Evolutionary conservation across 148 eudicot species (phyloP), one percentile per base, ranked within the genome.

Genomic region (Chenopodium berlandieri): DNA sequence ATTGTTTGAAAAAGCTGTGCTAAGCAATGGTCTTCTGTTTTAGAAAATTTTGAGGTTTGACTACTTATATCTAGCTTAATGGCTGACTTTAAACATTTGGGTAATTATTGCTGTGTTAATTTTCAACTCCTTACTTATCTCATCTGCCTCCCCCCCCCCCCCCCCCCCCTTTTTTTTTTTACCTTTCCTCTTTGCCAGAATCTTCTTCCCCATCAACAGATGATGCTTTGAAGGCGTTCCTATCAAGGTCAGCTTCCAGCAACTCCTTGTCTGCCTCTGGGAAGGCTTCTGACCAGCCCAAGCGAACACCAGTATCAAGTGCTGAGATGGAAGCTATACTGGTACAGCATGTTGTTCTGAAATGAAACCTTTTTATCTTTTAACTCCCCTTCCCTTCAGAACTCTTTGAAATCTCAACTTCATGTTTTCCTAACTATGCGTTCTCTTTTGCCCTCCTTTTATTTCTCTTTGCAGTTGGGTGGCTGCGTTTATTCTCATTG

Each of bases 231-330:
- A 88, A 85, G 47, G 87, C 84, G 31, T 89, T 90, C 73, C 79
- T 93, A 68, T 85, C 90, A 20, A 85, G 88, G 87, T 78, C 90
- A 44, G 79, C 84, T 30, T 78, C 89, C 50, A 84, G 89, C 75
- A 82, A 86, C 62, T 82, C 95, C 84, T 71, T 80, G 73, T 85
- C 88, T 79, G 82, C 86, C 37, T 90, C 88, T 75, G 98, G 98
- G 69, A 95, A 86, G 86, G 98, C 98, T 74, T 92, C 98, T 79
- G 85, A 83, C 83, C 98, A 95, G 87, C 98, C 97, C 80, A 95
- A 90, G 85, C 83, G 96, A 84, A 86, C 91, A 58, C 96, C 96
- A 44, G 80, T 95, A 27, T 84, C 98, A 34, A 91, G 87, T 81
- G 97, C 88, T 34, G 98, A 95, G 90, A 95, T 95, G 65, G 98